phyloP scores from a whole-genome alignment of 495 filamentous ascomycete species.

The Niebla homalea region DNA sequence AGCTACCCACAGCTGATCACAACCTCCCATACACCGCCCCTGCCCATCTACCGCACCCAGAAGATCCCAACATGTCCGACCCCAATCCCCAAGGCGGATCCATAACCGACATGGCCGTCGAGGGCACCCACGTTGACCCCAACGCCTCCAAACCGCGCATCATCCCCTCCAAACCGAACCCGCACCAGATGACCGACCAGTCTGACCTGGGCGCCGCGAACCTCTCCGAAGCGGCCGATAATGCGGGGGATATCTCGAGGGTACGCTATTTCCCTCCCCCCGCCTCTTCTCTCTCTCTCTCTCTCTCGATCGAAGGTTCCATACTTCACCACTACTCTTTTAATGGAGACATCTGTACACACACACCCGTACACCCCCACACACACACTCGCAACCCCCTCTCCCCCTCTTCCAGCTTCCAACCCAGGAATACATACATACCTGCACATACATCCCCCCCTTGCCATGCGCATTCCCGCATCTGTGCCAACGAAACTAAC shows the following conservation, averaged over 20 bases:
- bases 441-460: neutral
- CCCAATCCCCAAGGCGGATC: slow-evolving; percentile 23
- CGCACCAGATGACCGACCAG: slow-evolving; percentile 28
- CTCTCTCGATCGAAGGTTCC: neutral
- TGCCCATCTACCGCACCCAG: too few relatives aligned
- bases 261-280: slow-evolving; percentile 1
- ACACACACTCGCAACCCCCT: neutral
- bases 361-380: neutral
- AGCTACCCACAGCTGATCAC: too few relatives aligned
- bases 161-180: slow-evolving; percentile 44
- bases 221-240: slow-evolving; percentile 35
- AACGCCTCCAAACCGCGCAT: slow-evolving; percentile 38
- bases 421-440: neutral
- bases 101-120: slow-evolving; percentile 38
- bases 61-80: slow-evolving; percentile 9
- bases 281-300: neutral
- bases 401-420: neutral
- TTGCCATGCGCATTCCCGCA: neutral
- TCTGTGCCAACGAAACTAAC: neutral
- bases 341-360: neutral
- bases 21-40: too few relatives aligned
- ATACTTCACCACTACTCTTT: neutral
- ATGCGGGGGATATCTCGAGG: slow-evolving; percentile 38
- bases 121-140: slow-evolving; percentile 39
- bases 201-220: slow-evolving; percentile 19